Base-by-base conservation (phyloP, 2,329 filamentous ascomycete species). In the Colletotrichum plurivorum region DNA sequence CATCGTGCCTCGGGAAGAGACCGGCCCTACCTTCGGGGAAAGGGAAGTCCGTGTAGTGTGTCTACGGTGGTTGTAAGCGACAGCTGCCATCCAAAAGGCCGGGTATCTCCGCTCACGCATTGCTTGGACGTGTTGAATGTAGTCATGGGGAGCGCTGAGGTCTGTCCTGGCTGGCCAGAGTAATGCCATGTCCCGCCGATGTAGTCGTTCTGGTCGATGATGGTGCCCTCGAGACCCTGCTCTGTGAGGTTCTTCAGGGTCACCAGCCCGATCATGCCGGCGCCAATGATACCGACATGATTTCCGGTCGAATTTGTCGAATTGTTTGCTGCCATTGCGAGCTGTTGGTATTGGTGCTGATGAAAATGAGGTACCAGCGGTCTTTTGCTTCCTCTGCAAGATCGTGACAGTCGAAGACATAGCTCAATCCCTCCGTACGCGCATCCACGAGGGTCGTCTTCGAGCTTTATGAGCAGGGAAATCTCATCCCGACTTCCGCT, bases 281-380 rank as follows among this genome's bases (percentile, higher is more conserved):
- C 54, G 2, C 72, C 72, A 15, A 79, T 61, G 7, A 79, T 74
- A 18, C 76, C 77, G 12, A 78, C 73, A 51, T 75, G 70, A 4
- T 67, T 66, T 12, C 75, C 74, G 2, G 62, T 20, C 7, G 31
- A 9, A 16, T 46, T 5, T 15, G 31, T 31, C 13, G 57, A 51
- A 27, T 15, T 36, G 18, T 43, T 45, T 8, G 48, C 7, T n/a
- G 39, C 49, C 58, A 53, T 53, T 4, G n/a, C 20, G 22, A 13
- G 3, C 5, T 15, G 3, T 13, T 5, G 10, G 15, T 7, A 20
- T 16, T 18, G 8, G 0, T 22, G 20, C 20, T 22, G 2, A 22
- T 22, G 20, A 22, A 22, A 2, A 22, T 22, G 20, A 2, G 20
- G 20, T 3, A 2, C 20, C 20, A 22, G 3, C 2, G 20, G 2